Evolutionary conservation across 345 rosid species (phyloP).

Genomic region (Toxicodendron radicans): DNA sequence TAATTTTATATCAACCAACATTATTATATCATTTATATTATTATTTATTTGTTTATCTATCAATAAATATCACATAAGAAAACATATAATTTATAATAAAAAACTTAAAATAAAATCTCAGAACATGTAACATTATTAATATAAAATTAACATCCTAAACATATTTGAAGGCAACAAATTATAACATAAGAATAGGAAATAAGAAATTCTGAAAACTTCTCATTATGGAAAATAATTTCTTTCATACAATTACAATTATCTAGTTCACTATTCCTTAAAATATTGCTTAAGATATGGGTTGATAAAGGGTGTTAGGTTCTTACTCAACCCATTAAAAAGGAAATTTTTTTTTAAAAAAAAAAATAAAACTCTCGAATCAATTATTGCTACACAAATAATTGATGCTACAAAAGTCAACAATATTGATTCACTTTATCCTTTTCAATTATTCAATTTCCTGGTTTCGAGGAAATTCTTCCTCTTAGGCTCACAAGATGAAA

Average conservation of each 20-base stretch:
- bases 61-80: too few species aligned
- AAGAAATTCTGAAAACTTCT: neutral
- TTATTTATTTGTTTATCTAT: too few species aligned
- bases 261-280: neutral
- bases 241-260: neutral
- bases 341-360: too few species aligned
- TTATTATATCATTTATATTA: too few species aligned
- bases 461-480: constrained; percentile 77
- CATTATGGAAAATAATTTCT: neutral
- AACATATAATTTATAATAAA: too few species aligned
- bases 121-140: too few species aligned
- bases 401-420: constrained; percentile 11
- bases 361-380: neutral
- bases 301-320: neutral
- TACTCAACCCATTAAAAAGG: neutral
- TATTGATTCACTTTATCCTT: neutral
- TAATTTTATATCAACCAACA: too few species aligned
- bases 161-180: too few species aligned
- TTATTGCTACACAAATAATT: constrained; percentile 4
- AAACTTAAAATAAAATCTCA: too few species aligned
- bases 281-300: neutral
- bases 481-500: constrained; percentile 68
- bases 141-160: neutral
- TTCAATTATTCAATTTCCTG: constrained; percentile 38
- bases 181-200: too few species aligned